Evolutionary conservation across 495 filamentous ascomycete genomes (phyloP).

Genomic region (Neurospora pannonica): DNA sequence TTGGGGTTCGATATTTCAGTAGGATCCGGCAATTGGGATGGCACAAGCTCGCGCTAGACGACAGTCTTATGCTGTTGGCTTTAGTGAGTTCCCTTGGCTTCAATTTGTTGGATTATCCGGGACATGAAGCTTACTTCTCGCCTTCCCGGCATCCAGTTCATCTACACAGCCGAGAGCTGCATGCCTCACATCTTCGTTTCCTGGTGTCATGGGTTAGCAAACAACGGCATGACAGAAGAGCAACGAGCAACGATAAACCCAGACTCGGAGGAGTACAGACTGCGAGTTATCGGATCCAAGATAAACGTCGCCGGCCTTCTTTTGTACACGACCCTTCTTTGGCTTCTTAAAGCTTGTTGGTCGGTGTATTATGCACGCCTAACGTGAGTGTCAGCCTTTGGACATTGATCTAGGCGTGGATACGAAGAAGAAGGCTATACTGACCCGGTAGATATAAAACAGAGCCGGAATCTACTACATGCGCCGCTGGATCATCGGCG

Average conservation of each 20-base stretch:
- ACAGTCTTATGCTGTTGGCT: conserved; percentile 46
- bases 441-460: not conserved
- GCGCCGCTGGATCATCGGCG: conserved; percentile 36
- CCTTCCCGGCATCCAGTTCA: conserved; percentile 20
- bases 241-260: conserved; percentile 32
- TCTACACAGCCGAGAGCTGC: conserved; percentile 27
- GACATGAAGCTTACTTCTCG: not conserved
- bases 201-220: conserved; percentile 30
- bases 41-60: conserved; percentile 30
- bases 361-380: conserved; percentile 47
- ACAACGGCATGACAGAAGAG: conserved; percentile 45
- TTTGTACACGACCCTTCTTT: conserved; percentile 46
- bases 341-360: conserved; percentile 51
- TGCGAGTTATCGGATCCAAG: conserved; percentile 48
- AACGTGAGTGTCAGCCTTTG: conserved; percentile 29
- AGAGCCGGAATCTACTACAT: conserved; percentile 36
- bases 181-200: conserved; percentile 25
- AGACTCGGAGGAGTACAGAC: conserved; percentile 31
- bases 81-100: conserved; percentile 29
- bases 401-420: not conserved
- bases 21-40: conserved; percentile 17
- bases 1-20: conserved; percentile 18
- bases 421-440: not conserved
- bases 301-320: conserved; percentile 47
- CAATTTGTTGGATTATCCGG: not conserved